Base-by-base conservation (phyloP, 1,139 yeast species). In the Debaryomyces singareniensis region DNA sequence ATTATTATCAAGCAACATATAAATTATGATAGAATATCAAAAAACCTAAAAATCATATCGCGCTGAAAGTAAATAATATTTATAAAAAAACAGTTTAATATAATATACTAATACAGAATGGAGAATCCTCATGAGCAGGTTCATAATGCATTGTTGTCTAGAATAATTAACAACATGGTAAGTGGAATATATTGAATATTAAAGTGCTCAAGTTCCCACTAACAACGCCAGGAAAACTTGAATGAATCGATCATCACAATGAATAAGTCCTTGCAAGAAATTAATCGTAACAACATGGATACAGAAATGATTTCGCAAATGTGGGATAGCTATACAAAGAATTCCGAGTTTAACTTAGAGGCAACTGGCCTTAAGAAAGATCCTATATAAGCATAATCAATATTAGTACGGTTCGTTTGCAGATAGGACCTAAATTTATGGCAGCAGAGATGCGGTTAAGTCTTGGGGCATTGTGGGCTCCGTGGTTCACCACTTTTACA, bases 121-220 rank as follows among this genome's bases (percentile, higher is more conserved):
- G 91, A 84, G 57, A 86, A 86, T 46, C 96, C 96, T 3, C 93
- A 86, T 49, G 94, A 84, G 45, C 85, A 82, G 48, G 84, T 77
- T 5, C 96, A 87, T 47, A 80, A 75, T 39, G 87, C 87, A 12
- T 63, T 86, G 25, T 65, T 84, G 35, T 72, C 86, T 15, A 74
- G 96, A 39, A 83, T 86, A 22, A 77, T 83, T 33, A 75, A 73
- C 49, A 84, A 84, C 43, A 76, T 84, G 55, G 86, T 76, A 65
- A 26, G 83, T 70, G 15, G 5, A 11, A 6, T 6, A 11, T 10
- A 14, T 32, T 21, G 16, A n/a, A 22, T 29, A 21, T 16, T 5
- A 13, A 7, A 10, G 26, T 20, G 13, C 25, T 7, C 9, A 23
- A 6, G 24, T 5, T 11, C n/a, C 13, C 31, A 38, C 43, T 29